Evolutionary conservation across 129 eudicot genomes (phyloP).

Genomic region (Deinandra increscens): DNA sequence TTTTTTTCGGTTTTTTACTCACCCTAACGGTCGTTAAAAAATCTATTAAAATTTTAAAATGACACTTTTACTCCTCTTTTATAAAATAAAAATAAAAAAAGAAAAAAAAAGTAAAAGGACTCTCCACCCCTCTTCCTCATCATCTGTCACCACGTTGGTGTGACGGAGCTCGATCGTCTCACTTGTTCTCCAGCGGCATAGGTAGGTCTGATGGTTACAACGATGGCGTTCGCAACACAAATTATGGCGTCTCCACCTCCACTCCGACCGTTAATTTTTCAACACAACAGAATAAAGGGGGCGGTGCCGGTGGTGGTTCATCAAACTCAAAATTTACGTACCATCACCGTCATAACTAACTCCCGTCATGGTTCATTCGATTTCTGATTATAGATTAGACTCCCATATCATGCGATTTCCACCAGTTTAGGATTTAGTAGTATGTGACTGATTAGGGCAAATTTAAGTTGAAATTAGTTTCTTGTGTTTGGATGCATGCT

Average conservation of each 20-base stretch:
- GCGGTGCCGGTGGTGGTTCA: neutral
- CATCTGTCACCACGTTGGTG: too few species aligned
- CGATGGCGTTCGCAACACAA: slow-evolving; percentile 25
- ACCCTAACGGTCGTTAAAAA: too few species aligned
- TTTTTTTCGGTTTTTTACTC: too few species aligned
- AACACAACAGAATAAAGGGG: neutral
- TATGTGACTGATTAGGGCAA: neutral
- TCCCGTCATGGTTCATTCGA: neutral
- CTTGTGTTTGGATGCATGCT: neutral
- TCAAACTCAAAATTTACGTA: slow-evolving; percentile 24
- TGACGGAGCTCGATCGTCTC: slow-evolving; percentile 9
- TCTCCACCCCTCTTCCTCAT: too few species aligned
- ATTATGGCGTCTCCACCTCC: slow-evolving; percentile 19
- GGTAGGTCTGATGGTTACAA: slow-evolving; percentile 17
- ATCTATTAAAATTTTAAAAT: too few species aligned
- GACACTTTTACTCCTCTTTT: too few species aligned
- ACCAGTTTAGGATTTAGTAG: neutral
- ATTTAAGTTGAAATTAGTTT: neutral
- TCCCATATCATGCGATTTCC: neutral
- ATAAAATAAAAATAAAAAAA: too few species aligned
- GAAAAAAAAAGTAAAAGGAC: too few species aligned
- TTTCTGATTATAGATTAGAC: neutral
- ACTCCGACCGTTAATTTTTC: slow-evolving; percentile 2
- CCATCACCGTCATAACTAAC: slow-evolving; percentile 50
- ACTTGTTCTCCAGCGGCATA: slow-evolving; percentile 7